Conservation (phyloP, 179 eudicot species). For the Beta lomatogona region DNA sequence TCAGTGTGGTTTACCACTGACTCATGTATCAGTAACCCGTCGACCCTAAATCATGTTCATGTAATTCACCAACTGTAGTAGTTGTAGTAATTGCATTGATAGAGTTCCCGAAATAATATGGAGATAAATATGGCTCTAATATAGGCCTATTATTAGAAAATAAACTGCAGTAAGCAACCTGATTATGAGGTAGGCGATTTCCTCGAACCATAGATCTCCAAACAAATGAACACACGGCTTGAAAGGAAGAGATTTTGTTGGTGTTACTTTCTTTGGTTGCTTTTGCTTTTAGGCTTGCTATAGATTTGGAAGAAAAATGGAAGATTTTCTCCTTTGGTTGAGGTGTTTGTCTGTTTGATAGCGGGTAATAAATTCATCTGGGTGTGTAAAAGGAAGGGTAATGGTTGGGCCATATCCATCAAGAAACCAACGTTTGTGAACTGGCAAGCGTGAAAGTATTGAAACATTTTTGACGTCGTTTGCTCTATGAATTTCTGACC, state of each 20-base stretch:
- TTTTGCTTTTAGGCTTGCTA: background rate
- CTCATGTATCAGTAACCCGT: no score
- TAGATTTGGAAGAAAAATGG: no score
- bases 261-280: slow-evolving; percentile 14
- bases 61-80: no score
- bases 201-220: slow-evolving; percentile 8
- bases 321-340: background rate
- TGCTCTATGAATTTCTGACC: slow-evolving; percentile 31
- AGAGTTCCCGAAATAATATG: no score
- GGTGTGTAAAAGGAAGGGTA: slow-evolving; percentile 19
- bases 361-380: slow-evolving; percentile 12
- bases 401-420: background rate
- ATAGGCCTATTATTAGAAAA: no score
- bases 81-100: no score
- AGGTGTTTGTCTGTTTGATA: slow-evolving; percentile 21
- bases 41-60: no score
- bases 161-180: background rate
- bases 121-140: no score
- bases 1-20: no score
- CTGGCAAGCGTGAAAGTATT: background rate
- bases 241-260: background rate
- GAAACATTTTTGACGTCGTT: background rate
- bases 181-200: background rate
- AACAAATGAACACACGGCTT: background rate
- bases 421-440: slow-evolving; percentile 15